Evolutionary conservation across 148 eudicot genomes (phyloP).

Genomic region (Arctostaphylos glauca): DNA sequence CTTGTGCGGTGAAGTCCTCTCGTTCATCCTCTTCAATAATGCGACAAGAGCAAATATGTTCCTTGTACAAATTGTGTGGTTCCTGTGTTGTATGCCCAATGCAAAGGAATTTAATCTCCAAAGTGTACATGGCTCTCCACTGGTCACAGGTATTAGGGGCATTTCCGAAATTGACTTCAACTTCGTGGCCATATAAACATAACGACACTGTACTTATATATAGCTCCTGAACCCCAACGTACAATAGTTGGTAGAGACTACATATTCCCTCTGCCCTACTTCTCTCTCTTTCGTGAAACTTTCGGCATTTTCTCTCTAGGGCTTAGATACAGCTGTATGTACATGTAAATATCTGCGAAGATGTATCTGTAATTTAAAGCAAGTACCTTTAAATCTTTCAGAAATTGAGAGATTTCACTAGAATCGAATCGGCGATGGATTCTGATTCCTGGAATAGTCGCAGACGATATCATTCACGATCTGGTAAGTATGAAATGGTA

Average conservation of each 20-base stretch:
- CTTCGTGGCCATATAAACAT: background rate
- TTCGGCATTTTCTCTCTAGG: background rate
- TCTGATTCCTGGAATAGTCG: constrained; percentile 61
- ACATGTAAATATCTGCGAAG: background rate
- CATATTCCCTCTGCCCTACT: constrained; percentile 8
- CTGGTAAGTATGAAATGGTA: constrained; percentile 32
- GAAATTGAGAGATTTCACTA: background rate
- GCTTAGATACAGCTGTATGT: background rate
- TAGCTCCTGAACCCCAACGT: background rate
- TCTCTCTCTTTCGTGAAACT: constrained; percentile 14
- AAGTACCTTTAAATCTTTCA: background rate
- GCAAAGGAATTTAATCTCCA: too few relatives aligned
- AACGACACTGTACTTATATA: background rate
- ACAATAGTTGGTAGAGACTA: constrained; percentile 35
- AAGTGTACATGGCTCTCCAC: background rate
- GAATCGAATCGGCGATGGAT: constrained; percentile 29
- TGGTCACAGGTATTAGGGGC: background rate
- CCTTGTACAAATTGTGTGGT: too few relatives aligned
- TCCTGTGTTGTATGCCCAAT: too few relatives aligned
- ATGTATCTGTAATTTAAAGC: background rate
- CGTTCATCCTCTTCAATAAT: too few relatives aligned
- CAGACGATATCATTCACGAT: constrained; percentile 58
- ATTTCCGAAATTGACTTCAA: background rate
- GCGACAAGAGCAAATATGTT: too few relatives aligned
- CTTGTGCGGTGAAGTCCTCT: too few relatives aligned